These are phyloP conservation scores for Daldinia childiae DNA, from an alignment of 495 filamentous ascomycete species.

Conservation along the genomic window DNA sequence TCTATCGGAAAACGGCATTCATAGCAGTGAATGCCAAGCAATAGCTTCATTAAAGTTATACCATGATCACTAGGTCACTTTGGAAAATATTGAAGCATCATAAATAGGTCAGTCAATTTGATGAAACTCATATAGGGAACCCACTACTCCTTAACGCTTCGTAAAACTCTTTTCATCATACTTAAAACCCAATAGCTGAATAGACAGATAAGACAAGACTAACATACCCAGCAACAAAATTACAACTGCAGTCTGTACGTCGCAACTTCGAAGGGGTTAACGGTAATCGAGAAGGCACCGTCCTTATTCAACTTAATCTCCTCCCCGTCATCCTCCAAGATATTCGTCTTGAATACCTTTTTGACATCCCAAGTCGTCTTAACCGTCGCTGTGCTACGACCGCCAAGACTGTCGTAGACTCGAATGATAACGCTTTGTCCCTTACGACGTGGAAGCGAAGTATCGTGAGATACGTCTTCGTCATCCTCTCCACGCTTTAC, in stretches of 20 bases:
- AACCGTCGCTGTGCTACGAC: conserved; percentile 73
- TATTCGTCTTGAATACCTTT: conserved; percentile 81
- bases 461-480: conserved; percentile 78
- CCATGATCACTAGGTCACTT: too few relatives aligned
- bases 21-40: too few relatives aligned
- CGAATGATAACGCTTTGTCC: conserved; percentile 84
- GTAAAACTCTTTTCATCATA: conserved; percentile 13
- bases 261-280: conserved; percentile 90
- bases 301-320: conserved; percentile 60
- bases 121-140: not conserved
- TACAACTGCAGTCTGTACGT: conserved; percentile 81
- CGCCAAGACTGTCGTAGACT: conserved; percentile 92
- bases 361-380: conserved; percentile 72
- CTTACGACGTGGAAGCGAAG: conserved; percentile 71
- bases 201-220: too few relatives aligned
- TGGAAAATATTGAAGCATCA: not conserved
- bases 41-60: too few relatives aligned
- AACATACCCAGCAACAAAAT: not conserved
- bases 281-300: conserved; percentile 67
- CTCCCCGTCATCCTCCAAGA: conserved; percentile 76
- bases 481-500: conserved; percentile 97
- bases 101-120: not conserved
- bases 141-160: conserved; percentile 1
- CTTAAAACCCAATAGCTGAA: conserved; percentile 3
- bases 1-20: too few relatives aligned